These are phyloP conservation scores for Metschnikowia borealis DNA, from an alignment of 805 yeast species.

Conservation along the genomic window DNA sequence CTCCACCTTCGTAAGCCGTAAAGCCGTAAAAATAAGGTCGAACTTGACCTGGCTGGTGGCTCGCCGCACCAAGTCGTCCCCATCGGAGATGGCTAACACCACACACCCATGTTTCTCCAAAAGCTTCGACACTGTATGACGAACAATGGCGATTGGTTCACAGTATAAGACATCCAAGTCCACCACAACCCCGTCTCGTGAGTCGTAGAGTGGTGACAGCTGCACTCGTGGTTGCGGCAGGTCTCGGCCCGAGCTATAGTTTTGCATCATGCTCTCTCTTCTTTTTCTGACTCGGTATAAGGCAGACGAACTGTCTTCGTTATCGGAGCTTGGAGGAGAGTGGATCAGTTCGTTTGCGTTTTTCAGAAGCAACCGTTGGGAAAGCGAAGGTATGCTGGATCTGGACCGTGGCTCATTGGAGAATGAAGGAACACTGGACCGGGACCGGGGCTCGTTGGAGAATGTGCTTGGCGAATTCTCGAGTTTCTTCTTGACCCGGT, in stretches of 20 bases:
- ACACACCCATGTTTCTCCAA: constrained; percentile 72
- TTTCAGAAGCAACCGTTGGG: constrained; percentile 21
- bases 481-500: constrained; percentile 7
- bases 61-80: constrained; percentile 77
- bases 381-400: constrained; percentile 21
- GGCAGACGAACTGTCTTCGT: constrained; percentile 55
- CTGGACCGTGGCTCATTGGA: constrained; percentile 13
- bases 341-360: constrained; percentile 24
- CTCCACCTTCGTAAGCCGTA: constrained; percentile 61
- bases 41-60: constrained; percentile 81
- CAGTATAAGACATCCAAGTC: constrained; percentile 72
- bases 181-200: constrained; percentile 1
- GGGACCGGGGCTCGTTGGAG: constrained; percentile 8
- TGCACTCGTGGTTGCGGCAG: constrained; percentile 9
- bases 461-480: constrained; percentile 4
- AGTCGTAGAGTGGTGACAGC: constrained; percentile 5
- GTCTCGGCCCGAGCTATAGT: constrained; percentile 11
- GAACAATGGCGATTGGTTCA: constrained; percentile 80
- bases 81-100: constrained; percentile 71
- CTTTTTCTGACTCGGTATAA: constrained; percentile 50
- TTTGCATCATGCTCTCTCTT: constrained; percentile 47
- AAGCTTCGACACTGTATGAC: constrained; percentile 61
- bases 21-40: constrained; percentile 77
- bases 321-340: constrained; percentile 62
- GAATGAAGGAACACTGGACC: constrained; percentile 21